These are phyloP conservation scores for Penicillium crustosum DNA, from an alignment of 2,329 filamentous ascomycete species.

Conservation along the genomic window DNA sequence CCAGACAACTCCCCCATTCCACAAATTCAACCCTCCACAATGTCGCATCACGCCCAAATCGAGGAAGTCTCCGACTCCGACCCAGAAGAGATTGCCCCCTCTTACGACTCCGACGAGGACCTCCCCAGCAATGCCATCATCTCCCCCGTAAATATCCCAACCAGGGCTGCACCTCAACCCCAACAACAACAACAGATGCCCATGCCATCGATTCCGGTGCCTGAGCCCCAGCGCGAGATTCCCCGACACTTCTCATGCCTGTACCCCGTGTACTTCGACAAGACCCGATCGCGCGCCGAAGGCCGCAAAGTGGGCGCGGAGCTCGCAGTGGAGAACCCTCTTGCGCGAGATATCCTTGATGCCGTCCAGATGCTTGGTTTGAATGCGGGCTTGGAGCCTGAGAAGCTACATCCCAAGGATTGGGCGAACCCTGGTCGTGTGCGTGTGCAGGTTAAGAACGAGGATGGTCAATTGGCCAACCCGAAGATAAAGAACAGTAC, in stretches of 20 bases:
- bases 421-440: conserved; percentile 96
- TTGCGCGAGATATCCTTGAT: conserved; percentile 84
- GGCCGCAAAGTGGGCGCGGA: conserved; percentile 74
- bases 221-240: conserved; percentile 52
- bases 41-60: conserved; percentile 78
- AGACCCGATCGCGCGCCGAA: conserved; percentile 62
- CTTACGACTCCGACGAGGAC: conserved; percentile 52
- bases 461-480: conserved; percentile 52
- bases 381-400: conserved; percentile 74
- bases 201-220: conserved; percentile 23
- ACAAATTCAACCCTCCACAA: conserved; percentile 39
- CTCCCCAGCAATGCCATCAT: conserved; percentile 43
- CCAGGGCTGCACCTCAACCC: conserved; percentile 7
- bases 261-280: conserved; percentile 96
- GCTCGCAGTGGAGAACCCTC: conserved; percentile 77
- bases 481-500: conserved; percentile 63
- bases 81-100: conserved; percentile 81
- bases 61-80: conserved; percentile 94
- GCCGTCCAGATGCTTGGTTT: conserved; percentile 71
- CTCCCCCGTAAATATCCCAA: conserved; percentile 36
- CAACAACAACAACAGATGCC: conserved; percentile 11
- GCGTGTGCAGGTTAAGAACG: conserved; percentile 67
- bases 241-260: conserved; percentile 81
- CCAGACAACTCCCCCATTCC: conserved; percentile 12
- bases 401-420: conserved; percentile 91